A percentile compares a stretch with the other conserved stretches of the same genome.
Conservation (phyloP, 2,329 filamentous ascomycete species). For the Neopestalotiopsis rosae region DNA sequence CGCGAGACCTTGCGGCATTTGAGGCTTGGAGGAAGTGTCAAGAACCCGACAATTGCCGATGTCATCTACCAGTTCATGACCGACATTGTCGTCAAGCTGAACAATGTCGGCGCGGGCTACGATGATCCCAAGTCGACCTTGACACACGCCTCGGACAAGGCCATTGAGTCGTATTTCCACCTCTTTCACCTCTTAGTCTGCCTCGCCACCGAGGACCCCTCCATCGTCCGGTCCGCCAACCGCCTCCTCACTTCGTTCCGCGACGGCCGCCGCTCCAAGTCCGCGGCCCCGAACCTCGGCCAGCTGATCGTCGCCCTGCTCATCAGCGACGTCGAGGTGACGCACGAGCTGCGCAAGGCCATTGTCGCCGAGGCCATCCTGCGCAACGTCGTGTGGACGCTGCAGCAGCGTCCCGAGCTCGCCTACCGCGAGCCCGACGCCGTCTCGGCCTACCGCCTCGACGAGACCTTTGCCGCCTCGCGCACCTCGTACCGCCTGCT, state of each 20-base stretch:
- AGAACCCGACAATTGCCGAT: conserved; percentile 32
- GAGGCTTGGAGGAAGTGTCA: conserved; percentile 24
- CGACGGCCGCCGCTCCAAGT: conserved; percentile 44
- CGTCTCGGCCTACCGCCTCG: conserved; percentile 50
- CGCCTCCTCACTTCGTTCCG: conserved; percentile 43
- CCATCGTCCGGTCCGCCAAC: conserved; percentile 47
- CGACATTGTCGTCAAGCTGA: conserved; percentile 54
- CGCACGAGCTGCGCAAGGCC: conserved; percentile 41
- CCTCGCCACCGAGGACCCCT: conserved; percentile 42
- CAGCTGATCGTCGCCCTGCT: conserved; percentile 52
- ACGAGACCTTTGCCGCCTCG: conserved; percentile 50
- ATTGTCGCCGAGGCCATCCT: conserved; percentile 55
- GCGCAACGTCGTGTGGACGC: conserved; percentile 57
- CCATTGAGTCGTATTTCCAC: conserved; percentile 57
- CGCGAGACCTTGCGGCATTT: conserved; percentile 34
- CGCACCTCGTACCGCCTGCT: conserved; percentile 54
- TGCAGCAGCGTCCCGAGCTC: conserved; percentile 50
- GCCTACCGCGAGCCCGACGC: conserved; percentile 48
- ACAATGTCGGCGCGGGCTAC: conserved; percentile 37
- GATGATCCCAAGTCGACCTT: conserved; percentile 43
- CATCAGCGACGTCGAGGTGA: conserved; percentile 49
- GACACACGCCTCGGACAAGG: conserved; percentile 55
- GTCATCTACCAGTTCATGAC: conserved; percentile 56
- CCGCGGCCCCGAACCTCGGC: conserved; percentile 51
- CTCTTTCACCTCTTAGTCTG: conserved; percentile 57